Conservation (phyloP, 1,284 basidiomycete species). For the Lentinus polychrous region DNA sequence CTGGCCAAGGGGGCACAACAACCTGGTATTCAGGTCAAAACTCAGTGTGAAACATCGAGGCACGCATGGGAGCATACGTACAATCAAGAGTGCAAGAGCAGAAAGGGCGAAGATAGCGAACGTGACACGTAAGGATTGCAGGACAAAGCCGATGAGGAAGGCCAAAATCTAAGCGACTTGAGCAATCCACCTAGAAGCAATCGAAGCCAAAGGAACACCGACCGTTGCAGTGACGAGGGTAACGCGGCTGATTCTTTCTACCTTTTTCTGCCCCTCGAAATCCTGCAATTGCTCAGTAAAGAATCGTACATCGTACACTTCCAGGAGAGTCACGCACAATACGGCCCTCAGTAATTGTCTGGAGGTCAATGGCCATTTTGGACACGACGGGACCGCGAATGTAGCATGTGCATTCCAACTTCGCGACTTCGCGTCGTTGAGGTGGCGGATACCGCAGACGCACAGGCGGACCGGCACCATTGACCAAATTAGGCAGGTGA, state of each 20-base stretch:
- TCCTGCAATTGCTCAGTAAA: conserved; percentile 37
- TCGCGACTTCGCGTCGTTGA: neutral
- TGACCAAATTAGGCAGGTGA: neutral
- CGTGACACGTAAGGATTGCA: conserved; percentile 55
- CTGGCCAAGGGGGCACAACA: conserved; percentile 65
- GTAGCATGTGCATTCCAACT: neutral
- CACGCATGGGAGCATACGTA: conserved; percentile 28
- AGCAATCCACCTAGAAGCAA: neutral
- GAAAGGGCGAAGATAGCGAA: conserved; percentile 46
- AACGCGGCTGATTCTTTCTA: conserved; percentile 45
- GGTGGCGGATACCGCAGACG: neutral
- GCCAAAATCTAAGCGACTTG: conserved; percentile 41
- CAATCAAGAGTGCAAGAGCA: conserved; percentile 41
- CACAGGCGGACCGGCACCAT: neutral
- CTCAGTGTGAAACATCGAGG: neutral
- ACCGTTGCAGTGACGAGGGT: conserved; percentile 30
- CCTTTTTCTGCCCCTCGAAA: conserved; percentile 63
- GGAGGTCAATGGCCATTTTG: neutral
- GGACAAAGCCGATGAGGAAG: conserved; percentile 53
- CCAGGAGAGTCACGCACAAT: neutral
- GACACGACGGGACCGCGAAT: neutral
- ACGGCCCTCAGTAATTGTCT: neutral
- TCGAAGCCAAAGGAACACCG: conserved; percentile 10
- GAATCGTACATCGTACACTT: neutral
- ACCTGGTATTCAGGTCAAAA: conserved; percentile 29